phyloP scores from a whole-genome alignment of 768 basidiomycete species.

The Artomyces pyxidatus region DNA sequence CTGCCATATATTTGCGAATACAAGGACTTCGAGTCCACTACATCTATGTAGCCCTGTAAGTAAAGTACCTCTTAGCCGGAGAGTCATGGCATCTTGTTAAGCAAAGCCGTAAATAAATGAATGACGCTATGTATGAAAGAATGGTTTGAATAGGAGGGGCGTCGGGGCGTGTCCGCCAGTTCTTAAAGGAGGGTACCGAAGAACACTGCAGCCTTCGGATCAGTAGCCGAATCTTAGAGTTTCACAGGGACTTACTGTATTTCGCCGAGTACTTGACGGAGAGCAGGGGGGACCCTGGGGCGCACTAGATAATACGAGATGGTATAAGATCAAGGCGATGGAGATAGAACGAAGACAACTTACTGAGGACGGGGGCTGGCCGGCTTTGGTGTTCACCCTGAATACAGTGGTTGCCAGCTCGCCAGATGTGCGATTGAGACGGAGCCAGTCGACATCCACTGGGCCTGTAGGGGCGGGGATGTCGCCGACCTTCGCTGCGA shows the following conservation, averaged over 20 bases:
- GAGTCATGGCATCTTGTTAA: background rate
- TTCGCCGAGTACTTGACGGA: constrained; percentile 9
- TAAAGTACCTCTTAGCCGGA: background rate
- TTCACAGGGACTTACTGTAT: constrained; percentile 7
- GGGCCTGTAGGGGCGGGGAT: background rate
- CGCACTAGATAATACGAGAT: constrained; percentile 3
- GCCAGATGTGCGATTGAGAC: background rate
- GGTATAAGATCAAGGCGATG: background rate
- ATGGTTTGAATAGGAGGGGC: too few species aligned
- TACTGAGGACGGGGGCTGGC: constrained; percentile 9
- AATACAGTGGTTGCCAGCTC: constrained; percentile 3
- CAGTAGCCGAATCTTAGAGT: background rate
- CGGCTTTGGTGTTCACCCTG: constrained; percentile 5
- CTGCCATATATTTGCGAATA: background rate
- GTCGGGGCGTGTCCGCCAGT: background rate
- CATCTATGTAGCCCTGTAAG: background rate
- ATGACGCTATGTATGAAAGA: background rate
- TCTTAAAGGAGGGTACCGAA: background rate
- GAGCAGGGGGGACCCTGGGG: background rate
- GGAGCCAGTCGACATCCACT: constrained; percentile 9
- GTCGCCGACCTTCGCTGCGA: constrained; percentile 1
- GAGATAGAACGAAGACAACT: background rate
- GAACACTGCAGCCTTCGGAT: background rate
- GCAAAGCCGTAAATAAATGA: background rate
- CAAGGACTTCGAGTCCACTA: background rate